Base-by-base conservation (phyloP, 1,284 basidiomycete species). In the Calocybe gambosa region DNA sequence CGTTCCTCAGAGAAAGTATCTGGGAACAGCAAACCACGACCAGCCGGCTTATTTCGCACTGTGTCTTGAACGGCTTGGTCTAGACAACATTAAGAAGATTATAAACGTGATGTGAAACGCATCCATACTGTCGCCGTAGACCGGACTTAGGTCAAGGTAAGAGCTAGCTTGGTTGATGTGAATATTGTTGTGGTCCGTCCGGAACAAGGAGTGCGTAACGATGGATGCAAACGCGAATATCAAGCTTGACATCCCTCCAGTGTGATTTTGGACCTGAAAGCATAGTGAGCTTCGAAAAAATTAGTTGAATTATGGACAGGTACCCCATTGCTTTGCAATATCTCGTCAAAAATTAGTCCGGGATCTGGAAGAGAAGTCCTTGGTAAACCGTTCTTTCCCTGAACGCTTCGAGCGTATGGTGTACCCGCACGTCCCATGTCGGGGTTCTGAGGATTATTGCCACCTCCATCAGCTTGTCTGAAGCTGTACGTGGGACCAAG, bases 91-190 rank as follows among this genome's bases (percentile, higher is more conserved):
- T 13, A 28, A 21, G 31, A 13, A 28, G 21, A 23, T 7, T 20
- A 28, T 3, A 9, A 20, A 35, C 15, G 21, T n/a, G 8, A 15
- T 25, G 13, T 13, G n/a, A 31, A 13, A 6, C 28, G 18, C 3
- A 16, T 5, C 55, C 67, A 39, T 39, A 70, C 67, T 68, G 43
- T 63, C 60, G 4, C 73, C 73, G 51, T 74, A 72, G 0, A 71
- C 52, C 2, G 65, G 65, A 40, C 71, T 72, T 12, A 81, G 63
- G 50, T 83, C 80, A 47, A 83, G 67, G 53, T 82, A 82, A 2
- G 75, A 77, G 31, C 71, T 73, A 3, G 80, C 73, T 33, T 74
- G 65, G 60, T 83, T 83, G 56, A 73, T 72, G 37, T 58, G 65
- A 50, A 59, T 62, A 46, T 74, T 63, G 0, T 52, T 42, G 9